Evolutionary conservation across 805 yeast genomes (phyloP).

Genomic region (Saccharomycopsis babjevae): DNA sequence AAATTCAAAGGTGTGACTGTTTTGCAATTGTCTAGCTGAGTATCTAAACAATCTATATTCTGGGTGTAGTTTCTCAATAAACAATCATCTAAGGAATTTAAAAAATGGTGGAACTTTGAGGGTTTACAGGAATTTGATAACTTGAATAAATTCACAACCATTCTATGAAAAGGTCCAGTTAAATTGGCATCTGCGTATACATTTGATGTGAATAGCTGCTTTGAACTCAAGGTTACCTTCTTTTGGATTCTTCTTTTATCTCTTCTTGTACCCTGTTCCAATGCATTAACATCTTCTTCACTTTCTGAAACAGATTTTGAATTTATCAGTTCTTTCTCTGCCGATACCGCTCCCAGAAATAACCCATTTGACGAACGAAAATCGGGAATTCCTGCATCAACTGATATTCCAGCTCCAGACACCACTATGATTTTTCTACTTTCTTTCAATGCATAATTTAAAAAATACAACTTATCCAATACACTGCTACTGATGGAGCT

Average conservation of each 20-base stretch:
- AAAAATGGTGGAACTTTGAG: conserved; percentile 62
- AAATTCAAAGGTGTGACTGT: conserved; percentile 40
- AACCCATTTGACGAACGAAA: conserved; percentile 74
- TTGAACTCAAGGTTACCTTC: conserved; percentile 20
- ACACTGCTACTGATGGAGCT: conserved; percentile 29
- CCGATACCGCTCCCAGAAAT: conserved; percentile 42
- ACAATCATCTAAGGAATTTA: conserved; percentile 55
- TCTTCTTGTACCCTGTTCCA: not conserved
- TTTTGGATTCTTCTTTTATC: conserved; percentile 1
- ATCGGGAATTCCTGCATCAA: conserved; percentile 85
- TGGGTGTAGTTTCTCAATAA: conserved; percentile 74
- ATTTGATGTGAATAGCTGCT: conserved; percentile 69
- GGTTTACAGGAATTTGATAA: conserved; percentile 49
- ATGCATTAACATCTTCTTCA: conserved; percentile 32
- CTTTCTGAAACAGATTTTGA: conserved; percentile 20
- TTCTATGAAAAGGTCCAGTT: conserved; percentile 57
- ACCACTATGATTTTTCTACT: conserved; percentile 53
- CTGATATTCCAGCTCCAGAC: conserved; percentile 88
- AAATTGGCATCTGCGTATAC: conserved; percentile 58
- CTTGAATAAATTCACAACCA: conserved; percentile 53
- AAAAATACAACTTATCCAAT: conserved; percentile 29
- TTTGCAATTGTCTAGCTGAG: conserved; percentile 38
- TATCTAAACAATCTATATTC: conserved; percentile 76
- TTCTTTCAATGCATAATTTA: conserved; percentile 42
- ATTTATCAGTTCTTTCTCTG: conserved; percentile 23